These are phyloP conservation scores for Sugiyamaella pinicola DNA, from an alignment of 1,139 yeast genomes.

Conservation along the genomic window DNA sequence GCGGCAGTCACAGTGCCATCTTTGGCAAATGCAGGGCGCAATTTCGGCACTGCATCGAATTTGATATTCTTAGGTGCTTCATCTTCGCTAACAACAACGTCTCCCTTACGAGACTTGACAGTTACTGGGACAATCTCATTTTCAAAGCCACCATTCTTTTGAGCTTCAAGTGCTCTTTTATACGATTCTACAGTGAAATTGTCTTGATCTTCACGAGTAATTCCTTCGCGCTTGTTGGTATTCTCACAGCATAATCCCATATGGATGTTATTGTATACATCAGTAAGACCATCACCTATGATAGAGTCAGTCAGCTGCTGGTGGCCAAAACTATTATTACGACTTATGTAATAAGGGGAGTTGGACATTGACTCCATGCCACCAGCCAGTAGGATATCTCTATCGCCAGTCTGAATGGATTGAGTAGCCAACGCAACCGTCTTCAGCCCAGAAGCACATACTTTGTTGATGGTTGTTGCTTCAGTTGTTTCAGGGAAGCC, in stretches of 20 bases:
- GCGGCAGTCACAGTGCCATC: conserved; percentile 95
- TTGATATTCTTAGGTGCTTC: conserved; percentile 69
- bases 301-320: conserved; percentile 53
- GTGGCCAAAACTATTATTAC: conserved; percentile 55
- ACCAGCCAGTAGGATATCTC: conserved; percentile 59
- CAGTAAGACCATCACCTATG: conserved; percentile 60
- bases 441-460: conserved; percentile 64
- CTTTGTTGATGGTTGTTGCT: conserved; percentile 62
- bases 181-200: conserved; percentile 55
- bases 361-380: conserved; percentile 69
- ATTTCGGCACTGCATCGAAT: conserved; percentile 65
- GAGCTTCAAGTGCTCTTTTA: conserved; percentile 53
- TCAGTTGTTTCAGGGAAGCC: conserved; percentile 57
- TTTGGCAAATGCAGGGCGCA: conserved; percentile 86
- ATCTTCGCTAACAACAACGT: conserved; percentile 55
- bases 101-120: conserved; percentile 57
- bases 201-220: conserved; percentile 61
- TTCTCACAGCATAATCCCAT: conserved; percentile 69
- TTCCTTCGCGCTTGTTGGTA: conserved; percentile 55
- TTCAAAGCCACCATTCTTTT: conserved; percentile 51
- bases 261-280: conserved; percentile 56
- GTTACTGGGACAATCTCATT: conserved; percentile 58
- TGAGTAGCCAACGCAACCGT: conserved; percentile 59
- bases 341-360: conserved; percentile 51
- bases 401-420: conserved; percentile 55